A percentile compares a stretch with the other conserved stretches of the same genome.
These are phyloP conservation scores for Eragrostis nindensis DNA, from an alignment of 176 grass and related monocot species.

Conservation along the genomic window DNA sequence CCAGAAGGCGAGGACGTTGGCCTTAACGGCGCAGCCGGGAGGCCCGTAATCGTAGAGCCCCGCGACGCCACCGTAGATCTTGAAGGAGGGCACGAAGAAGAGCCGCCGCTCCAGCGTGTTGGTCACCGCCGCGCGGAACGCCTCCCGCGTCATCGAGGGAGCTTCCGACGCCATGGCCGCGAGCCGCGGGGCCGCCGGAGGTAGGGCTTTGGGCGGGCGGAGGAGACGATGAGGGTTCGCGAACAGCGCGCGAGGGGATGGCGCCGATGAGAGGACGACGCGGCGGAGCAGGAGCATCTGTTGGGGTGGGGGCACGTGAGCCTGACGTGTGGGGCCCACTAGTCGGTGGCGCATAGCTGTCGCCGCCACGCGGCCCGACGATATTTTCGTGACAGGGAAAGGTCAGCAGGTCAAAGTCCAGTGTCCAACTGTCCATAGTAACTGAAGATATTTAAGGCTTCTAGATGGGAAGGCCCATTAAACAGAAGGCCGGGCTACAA, in stretches of 20 bases:
- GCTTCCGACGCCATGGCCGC: slow-evolving; percentile 17
- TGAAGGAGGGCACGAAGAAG: slow-evolving; percentile 91
- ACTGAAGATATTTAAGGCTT: background rate
- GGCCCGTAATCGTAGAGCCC: slow-evolving; percentile 91
- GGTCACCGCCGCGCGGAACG: slow-evolving; percentile 66
- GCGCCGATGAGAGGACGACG: slow-evolving; percentile 27
- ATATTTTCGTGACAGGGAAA: background rate
- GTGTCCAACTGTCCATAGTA: background rate
- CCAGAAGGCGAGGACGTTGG: slow-evolving; percentile 89
- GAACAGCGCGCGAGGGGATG: slow-evolving; percentile 37
- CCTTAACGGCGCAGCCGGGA: slow-evolving; percentile 80
- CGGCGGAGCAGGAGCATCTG: slow-evolving; percentile 39
- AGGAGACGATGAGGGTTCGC: slow-evolving; percentile 44
- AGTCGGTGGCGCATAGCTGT: background rate
- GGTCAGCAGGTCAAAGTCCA: background rate
- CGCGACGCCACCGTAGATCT: slow-evolving; percentile 94
- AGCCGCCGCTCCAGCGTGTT: slow-evolving; percentile 89
- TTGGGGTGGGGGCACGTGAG: background rate
- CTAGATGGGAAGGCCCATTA: too few relatives aligned
- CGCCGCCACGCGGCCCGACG: background rate
- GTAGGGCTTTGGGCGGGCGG: slow-evolving; percentile 31
- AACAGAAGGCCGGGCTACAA: too few relatives aligned
- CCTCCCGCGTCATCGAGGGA: slow-evolving; percentile 55
- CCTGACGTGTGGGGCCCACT: slow-evolving; percentile 40
- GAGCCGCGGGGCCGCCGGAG: slow-evolving; percentile 4